Base-by-base conservation (phyloP, 2,329 filamentous ascomycete genomes). In the Hawksworthiomyces lignivorus region DNA sequence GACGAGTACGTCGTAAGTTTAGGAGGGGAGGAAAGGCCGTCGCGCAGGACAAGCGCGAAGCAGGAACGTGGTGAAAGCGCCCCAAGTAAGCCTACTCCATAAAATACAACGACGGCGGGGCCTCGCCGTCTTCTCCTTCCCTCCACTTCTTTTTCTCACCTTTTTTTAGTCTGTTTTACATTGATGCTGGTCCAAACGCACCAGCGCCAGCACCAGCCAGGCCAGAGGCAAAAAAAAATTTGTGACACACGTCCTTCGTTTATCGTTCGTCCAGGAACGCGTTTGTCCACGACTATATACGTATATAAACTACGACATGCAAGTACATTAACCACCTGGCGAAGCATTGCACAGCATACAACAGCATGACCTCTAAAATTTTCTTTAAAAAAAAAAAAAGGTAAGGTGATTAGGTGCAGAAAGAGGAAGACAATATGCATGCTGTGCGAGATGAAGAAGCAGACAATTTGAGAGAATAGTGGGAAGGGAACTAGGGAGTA, bases 131-230 rank as follows among this genome's bases (percentile, higher is more conserved):
- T 12, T 26, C 24, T 26, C 24, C 22, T 30, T 42, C 19, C 39
- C 32, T 38, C 41, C 28, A 21, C 43, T 41, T 26, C 19, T 39
- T 18, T 18, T n/a, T 36, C 40, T 40, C 39, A 42, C 36, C 32
- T 45, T 41, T 44, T 41, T 17, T 34, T 48, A 47, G 44, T 39
- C 17, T 50, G 46, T 50, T 50, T 50, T 48, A 50, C 46, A 20
- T 50, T 41, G 19, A 32, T 29, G 39, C 35, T 42, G 27, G 27
- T 33, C 33, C 36, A 44, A 39, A 40, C 18, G 15, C 31, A 31
- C 7, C n/a, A n/a, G n/a, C n/a, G n/a, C n/a, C n/a, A n/a, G n/a
- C n/a, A 31, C 8, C 29, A 7, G 9, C 18, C 28, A 27, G 32
- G 21, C 42, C 38, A 45, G 43, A 33, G 43, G 38, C 28, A 30